Evolutionary conservation across 495 filamentous ascomycete species (phyloP).

Genomic region (Penicillium antarcticum): DNA sequence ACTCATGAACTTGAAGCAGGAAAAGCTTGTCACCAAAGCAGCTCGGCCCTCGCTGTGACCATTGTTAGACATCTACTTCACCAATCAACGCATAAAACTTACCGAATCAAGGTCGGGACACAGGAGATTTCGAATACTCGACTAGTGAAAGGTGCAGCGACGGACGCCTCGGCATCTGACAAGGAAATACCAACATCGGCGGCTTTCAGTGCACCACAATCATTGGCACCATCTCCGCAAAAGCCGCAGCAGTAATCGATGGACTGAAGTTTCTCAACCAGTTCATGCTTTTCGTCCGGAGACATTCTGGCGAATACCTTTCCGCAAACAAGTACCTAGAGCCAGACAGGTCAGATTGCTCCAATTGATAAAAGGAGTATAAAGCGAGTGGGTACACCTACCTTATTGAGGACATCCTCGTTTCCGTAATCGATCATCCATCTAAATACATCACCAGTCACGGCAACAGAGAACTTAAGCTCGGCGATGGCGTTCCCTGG

Average conservation of each 20-base stretch:
- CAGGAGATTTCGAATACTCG: constrained; percentile 95
- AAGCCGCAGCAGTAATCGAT: constrained; percentile 96
- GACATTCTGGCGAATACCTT: constrained; percentile 99
- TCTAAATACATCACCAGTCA: constrained; percentile 91
- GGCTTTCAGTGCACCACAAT: constrained; percentile 95
- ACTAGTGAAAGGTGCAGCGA: constrained; percentile 96
- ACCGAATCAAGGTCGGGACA: constrained; percentile 88
- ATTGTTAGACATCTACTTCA: background rate
- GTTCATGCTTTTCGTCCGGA: constrained; percentile 97
- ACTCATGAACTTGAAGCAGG: constrained; percentile 99
- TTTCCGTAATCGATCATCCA: constrained; percentile 92
- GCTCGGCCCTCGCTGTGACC: constrained; percentile 77
- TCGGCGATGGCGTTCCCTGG: constrained; percentile 78
- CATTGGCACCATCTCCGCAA: constrained; percentile 97
- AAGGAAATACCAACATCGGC: constrained; percentile 98
- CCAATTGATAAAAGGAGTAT: background rate
- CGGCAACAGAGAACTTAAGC: constrained; percentile 79
- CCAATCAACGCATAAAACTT: constrained; percentile 17
- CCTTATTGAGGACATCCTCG: constrained; percentile 68
- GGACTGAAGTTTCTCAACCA: constrained; percentile 95
- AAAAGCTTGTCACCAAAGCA: constrained; percentile 94
- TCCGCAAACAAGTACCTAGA: constrained; percentile 79
- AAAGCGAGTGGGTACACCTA: constrained; percentile 26
- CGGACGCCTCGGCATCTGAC: constrained; percentile 96
- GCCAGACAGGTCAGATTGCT: background rate